Conservation (phyloP, 1,139 yeast species). For the Lodderomyces orthopsilosis region DNA sequence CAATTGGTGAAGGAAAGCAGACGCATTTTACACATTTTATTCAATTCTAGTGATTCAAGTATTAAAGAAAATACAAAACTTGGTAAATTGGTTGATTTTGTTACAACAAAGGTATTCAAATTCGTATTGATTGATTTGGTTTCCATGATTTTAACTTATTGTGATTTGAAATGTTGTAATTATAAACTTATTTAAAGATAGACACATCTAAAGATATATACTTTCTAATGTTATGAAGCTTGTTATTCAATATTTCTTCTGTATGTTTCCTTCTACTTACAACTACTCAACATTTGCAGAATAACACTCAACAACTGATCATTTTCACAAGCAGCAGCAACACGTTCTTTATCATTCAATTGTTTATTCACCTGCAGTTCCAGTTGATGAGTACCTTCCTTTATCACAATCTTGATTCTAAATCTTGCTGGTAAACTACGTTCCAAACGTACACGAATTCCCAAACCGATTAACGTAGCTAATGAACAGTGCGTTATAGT, state of each 20-base stretch:
- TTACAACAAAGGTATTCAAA: slow-evolving; percentile 35
- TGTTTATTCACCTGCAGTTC: slow-evolving; percentile 96
- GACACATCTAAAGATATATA: not conserved
- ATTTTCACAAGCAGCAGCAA: slow-evolving; percentile 98
- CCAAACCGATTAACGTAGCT: slow-evolving; percentile 94
- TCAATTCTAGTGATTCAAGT: not conserved
- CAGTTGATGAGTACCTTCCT: slow-evolving; percentile 93
- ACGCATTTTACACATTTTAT: not conserved
- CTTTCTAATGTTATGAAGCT: not conserved
- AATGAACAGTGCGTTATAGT: slow-evolving; percentile 96
- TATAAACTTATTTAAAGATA: slow-evolving; percentile 3
- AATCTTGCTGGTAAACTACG: slow-evolving; percentile 84
- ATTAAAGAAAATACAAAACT: slow-evolving; percentile 17
- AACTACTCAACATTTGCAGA: slow-evolving; percentile 86
- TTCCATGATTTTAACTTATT: slow-evolving; percentile 38
- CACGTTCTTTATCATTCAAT: slow-evolving; percentile 94
- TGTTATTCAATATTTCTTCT: not conserved
- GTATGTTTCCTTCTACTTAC: slow-evolving; percentile 35
- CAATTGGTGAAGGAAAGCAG: slow-evolving; percentile 10
- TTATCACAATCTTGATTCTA: slow-evolving; percentile 74
- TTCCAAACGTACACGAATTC: slow-evolving; percentile 88
- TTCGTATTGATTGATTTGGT: slow-evolving; percentile 40
- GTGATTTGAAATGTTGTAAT: slow-evolving; percentile 23
- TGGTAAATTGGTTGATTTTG: slow-evolving; percentile 34
- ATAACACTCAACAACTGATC: slow-evolving; percentile 86